phyloP scores from a whole-genome alignment of 1,284 basidiomycete species.

The Cryptococcus wingfieldii region DNA sequence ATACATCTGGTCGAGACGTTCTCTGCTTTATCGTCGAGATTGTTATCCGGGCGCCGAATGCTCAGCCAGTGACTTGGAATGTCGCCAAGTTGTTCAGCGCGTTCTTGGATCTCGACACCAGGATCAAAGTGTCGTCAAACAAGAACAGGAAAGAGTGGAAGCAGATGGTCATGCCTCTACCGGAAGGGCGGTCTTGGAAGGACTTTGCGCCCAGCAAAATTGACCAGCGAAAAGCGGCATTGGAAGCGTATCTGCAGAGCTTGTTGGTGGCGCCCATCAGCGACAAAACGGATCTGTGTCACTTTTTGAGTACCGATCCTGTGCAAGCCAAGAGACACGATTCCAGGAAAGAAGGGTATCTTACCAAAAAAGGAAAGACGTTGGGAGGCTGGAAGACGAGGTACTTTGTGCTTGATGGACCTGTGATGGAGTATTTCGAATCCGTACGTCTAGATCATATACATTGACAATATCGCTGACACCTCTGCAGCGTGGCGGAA shows the following conservation, averaged over 20 bases:
- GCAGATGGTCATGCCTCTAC: conserved; percentile 71
- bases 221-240: conserved; percentile 83
- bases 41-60: conserved; percentile 38
- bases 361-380: conserved; percentile 94
- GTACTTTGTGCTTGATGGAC: conserved; percentile 85
- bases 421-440: conserved; percentile 89
- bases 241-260: conserved; percentile 85
- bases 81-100: conserved; percentile 93
- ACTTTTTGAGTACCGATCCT: conserved; percentile 86
- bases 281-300: conserved; percentile 83
- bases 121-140: conserved; percentile 58
- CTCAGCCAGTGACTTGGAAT: conserved; percentile 65
- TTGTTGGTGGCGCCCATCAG: conserved; percentile 76
- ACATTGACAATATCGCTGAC: conserved; percentile 1
- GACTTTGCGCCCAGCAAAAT: conserved; percentile 95
- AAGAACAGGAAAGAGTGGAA: conserved; percentile 61
- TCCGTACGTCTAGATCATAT: conserved; percentile 59
- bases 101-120: conserved; percentile 72
- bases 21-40: conserved; percentile 46
- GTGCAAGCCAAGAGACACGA: conserved; percentile 78
- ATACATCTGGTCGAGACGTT: conserved; percentile 43
- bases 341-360: conserved; percentile 90
- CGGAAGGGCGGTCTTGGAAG: conserved; percentile 89
- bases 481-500: conserved; percentile 68
- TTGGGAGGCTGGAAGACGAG: conserved; percentile 94